Percentiles rank a stretch among this genome's conserved stretches.
Conservation (phyloP, 225 moss, liverwort and hornwort species). For the Thuidium tamariscinum region DNA sequence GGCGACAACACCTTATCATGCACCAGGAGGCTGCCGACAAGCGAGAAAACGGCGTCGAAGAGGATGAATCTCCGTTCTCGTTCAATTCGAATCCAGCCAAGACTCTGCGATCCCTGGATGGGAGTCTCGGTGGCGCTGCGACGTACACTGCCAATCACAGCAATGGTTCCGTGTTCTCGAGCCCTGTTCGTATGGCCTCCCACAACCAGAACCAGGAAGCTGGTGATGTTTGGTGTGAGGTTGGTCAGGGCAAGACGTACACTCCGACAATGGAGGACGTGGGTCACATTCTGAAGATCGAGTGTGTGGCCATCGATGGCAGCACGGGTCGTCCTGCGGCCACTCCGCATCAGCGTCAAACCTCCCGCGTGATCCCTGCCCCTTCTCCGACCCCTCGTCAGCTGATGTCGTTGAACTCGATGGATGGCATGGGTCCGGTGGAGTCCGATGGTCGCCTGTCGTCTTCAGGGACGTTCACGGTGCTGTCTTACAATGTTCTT, state of each 20-base stretch:
- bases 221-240: conserved; percentile 93
- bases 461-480: conserved; percentile 84
- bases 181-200: conserved; percentile 64
- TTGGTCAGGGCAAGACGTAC: conserved; percentile 86
- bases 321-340: conserved; percentile 62
- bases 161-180: conserved; percentile 54
- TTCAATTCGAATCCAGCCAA: conserved; percentile 37
- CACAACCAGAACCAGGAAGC: conserved; percentile 44
- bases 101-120: conserved; percentile 27
- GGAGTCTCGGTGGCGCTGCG: conserved; percentile 27
- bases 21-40: conserved; percentile 81
- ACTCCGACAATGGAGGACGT: conserved; percentile 92
- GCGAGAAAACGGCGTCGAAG: conserved; percentile 88
- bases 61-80: conserved; percentile 51
- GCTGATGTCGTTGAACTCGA: conserved; percentile 55
- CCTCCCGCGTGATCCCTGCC: conserved; percentile 88
- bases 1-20: conserved; percentile 75
- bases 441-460: conserved; percentile 66
- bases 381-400: conserved; percentile 94
- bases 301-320: conserved; percentile 82
- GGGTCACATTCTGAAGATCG: conserved; percentile 93
- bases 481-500: conserved; percentile 92
- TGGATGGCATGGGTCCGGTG: conserved; percentile 47
- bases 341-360: conserved; percentile 68
- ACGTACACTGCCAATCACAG: conserved; percentile 5